These are phyloP conservation scores for Prosopis cineraria DNA, from an alignment of 306 rosid genomes.

Conservation along the genomic window DNA sequence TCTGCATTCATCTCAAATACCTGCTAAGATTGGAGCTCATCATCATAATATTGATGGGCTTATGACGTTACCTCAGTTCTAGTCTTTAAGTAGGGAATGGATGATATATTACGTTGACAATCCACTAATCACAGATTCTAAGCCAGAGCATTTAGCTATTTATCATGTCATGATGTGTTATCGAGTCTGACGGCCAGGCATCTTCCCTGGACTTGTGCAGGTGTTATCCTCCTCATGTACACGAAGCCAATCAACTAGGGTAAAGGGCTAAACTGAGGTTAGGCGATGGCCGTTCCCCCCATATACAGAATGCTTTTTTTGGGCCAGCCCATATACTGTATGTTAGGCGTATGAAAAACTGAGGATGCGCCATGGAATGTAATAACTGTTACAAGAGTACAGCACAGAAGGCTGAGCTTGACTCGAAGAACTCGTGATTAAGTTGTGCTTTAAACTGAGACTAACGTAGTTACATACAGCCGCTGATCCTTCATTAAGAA, in stretches of 20 bases:
- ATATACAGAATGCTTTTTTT: not conserved
- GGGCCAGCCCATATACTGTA: not conserved
- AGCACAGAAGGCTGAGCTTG: not conserved
- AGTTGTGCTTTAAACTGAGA: not conserved
- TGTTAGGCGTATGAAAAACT: not conserved
- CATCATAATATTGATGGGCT: not conserved
- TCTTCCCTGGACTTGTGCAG: constrained; percentile 49
- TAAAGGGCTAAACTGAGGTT: constrained; percentile 46
- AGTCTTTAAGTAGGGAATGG: not conserved
- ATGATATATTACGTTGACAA: not conserved
- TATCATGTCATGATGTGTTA: not conserved
- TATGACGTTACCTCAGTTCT: not conserved
- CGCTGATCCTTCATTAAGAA: not conserved
- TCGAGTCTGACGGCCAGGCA: not conserved
- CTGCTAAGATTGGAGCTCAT: not conserved
- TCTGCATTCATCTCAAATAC: not conserved
- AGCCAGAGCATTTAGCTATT: not conserved
- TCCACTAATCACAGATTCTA: not conserved
- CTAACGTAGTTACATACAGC: not conserved
- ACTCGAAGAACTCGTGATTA: not conserved
- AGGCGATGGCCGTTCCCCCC: not conserved
- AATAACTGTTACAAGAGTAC: not conserved
- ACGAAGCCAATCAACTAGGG: constrained; percentile 35
- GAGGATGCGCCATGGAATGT: not conserved
- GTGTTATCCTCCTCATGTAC: constrained; percentile 73